Evolutionary conservation across 768 basidiomycete species (phyloP).

Genomic region (Collybiopsis luxurians): DNA sequence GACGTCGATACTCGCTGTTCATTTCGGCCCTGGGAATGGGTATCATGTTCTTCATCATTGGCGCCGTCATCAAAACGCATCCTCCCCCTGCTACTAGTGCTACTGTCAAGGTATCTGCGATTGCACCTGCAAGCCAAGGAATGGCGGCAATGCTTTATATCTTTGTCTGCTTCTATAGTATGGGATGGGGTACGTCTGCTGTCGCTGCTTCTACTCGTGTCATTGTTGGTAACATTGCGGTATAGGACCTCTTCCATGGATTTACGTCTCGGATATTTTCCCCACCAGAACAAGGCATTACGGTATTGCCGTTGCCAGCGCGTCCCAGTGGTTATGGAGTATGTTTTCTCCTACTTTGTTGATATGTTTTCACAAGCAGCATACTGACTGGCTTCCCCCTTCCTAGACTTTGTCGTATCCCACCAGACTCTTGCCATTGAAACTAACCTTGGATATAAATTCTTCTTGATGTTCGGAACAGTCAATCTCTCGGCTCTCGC

Average conservation of each 20-base stretch:
- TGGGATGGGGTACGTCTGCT: slow-evolving; percentile 47
- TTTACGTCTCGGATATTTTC: slow-evolving; percentile 84
- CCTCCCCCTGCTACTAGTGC: slow-evolving; percentile 31
- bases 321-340: slow-evolving; percentile 75
- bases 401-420: slow-evolving; percentile 46
- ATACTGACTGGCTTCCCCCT: too few species aligned
- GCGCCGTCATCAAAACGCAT: slow-evolving; percentile 59
- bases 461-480: slow-evolving; percentile 53
- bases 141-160: slow-evolving; percentile 68
- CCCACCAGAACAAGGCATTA: slow-evolving; percentile 81
- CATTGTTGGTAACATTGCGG: not conserved
- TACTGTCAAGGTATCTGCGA: slow-evolving; percentile 6
- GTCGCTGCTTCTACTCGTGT: too few species aligned
- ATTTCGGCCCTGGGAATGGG: slow-evolving; percentile 59
- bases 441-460: slow-evolving; percentile 45
- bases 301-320: slow-evolving; percentile 71
- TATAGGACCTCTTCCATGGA: slow-evolving; percentile 47
- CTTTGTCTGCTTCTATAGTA: slow-evolving; percentile 63
- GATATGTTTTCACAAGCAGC: too few species aligned
- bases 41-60: slow-evolving; percentile 58
- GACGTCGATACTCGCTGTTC: slow-evolving; percentile 53
- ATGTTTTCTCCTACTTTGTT: slow-evolving; percentile 18
- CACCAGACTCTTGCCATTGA: slow-evolving; percentile 50
- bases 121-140: slow-evolving; percentile 44
- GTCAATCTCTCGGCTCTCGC: slow-evolving; percentile 54